Conservation (phyloP, 2,329 filamentous ascomycete species). For the Teratosphaeria gauchensis region DNA sequence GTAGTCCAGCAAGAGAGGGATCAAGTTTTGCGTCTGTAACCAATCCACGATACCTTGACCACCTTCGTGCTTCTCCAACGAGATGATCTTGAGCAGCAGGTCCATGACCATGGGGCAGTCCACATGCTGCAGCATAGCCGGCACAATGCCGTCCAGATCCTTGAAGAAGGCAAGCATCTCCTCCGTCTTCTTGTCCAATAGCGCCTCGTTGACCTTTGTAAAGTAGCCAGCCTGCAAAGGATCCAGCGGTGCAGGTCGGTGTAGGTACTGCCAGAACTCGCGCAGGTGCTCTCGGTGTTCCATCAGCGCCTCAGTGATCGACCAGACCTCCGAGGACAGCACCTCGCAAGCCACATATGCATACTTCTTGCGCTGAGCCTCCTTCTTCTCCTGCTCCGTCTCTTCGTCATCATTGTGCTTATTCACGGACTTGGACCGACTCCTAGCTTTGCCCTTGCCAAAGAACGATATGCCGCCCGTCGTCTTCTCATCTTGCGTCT, state of each 20-base stretch:
- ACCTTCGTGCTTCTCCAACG: slow-evolving; percentile 81
- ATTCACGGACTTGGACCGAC: slow-evolving; percentile 35
- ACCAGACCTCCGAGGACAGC: slow-evolving; percentile 92
- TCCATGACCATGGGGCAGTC: slow-evolving; percentile 99
- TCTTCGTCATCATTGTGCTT: slow-evolving; percentile 29
- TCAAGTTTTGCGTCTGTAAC: slow-evolving; percentile 81
- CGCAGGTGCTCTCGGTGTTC: slow-evolving; percentile 69
- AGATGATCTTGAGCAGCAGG: slow-evolving; percentile 90
- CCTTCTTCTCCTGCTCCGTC: slow-evolving; percentile 58
- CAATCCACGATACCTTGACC: slow-evolving; percentile 94
- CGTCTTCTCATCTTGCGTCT: slow-evolving; percentile 35
- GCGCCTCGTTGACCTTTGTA: slow-evolving; percentile 95
- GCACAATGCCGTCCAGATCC: slow-evolving; percentile 68
- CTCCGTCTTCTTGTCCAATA: slow-evolving; percentile 95
- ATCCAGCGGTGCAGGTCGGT: slow-evolving; percentile 74
- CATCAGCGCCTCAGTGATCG: slow-evolving; percentile 85
- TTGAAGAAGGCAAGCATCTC: slow-evolving; percentile 92
- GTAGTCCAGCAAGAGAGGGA: slow-evolving; percentile 78
- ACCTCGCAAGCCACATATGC: slow-evolving; percentile 90
- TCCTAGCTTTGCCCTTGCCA: slow-evolving; percentile 32
- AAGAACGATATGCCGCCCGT: slow-evolving; percentile 37
- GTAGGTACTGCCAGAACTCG: slow-evolving; percentile 86
- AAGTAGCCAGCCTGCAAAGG: slow-evolving; percentile 95
- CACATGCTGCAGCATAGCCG: slow-evolving; percentile 82
- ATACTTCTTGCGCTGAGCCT: slow-evolving; percentile 87